Evolutionary conservation across 169 alveolate species (phyloP), one percentile per base, ranked within the genome.

Genomic region (Babesia ovata): DNA sequence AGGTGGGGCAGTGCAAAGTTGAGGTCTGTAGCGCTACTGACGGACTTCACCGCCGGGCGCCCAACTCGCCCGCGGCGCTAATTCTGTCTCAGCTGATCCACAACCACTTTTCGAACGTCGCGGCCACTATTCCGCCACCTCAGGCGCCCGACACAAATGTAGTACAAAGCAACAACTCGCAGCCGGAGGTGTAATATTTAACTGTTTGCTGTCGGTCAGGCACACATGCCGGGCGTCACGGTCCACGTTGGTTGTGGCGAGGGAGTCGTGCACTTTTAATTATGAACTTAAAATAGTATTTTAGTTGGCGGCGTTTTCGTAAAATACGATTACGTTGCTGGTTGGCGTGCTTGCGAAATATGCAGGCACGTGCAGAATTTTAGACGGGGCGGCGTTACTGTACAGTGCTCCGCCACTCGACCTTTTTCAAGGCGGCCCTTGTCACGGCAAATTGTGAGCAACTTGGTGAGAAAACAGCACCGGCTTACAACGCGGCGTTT

Each of bases 1-100:
- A 94, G 71, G 97, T 93, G 53, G 97, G 97, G 13, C 97, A 94
- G 75, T 93, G 96, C 73, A 92, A 93, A 66, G 75, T 94, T 29
- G 96, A 94, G 83, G 86, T 92, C 36, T 82, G 91, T 29, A 65
- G 78, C 42, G 86, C 86, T 16, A 84, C 79, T 36, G 86, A 77
- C 28, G 63, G 72, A 11, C 63, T 71, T 29, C 50, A 48, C 59
- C 29, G 85, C 21, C 89, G 90, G 10, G 49, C 70, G 48, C 86
- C 84, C 21, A 67, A 70, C 72, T 71, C 88, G 45, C 70, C 88
- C 39, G 88, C 88, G 28, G 70, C 84, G 26, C 73, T 81, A 60
- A 81, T 81, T 9, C 70, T 81, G 45, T 81, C 88, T 21, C 88
- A 81, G 59, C 85, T 81, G 42, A 67, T 81, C 12, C 84, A 81